Evolutionary conservation across 2,329 filamentous ascomycete genomes (phyloP).

Genomic region (Ophiostoma novo-ulmi): DNA sequence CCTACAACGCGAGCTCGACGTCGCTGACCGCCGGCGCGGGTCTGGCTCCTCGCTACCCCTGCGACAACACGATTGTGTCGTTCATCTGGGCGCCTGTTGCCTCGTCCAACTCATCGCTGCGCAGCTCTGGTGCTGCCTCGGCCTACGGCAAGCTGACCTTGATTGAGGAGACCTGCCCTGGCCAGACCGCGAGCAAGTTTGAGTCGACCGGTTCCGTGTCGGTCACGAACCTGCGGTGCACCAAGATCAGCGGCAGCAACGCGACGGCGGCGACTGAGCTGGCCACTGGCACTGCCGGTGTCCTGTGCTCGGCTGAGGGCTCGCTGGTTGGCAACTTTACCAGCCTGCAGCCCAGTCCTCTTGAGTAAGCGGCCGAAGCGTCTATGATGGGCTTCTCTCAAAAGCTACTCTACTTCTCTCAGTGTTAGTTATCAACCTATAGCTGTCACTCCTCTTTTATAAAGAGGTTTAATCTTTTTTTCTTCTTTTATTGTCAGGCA

Average conservation of each 20-base stretch:
- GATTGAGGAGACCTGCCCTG: constrained; percentile 43
- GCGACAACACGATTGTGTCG: constrained; percentile 39
- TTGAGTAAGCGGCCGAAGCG: constrained; percentile 3
- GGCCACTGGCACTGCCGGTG: constrained; percentile 19
- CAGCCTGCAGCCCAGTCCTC: constrained; percentile 27
- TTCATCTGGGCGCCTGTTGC: constrained; percentile 40
- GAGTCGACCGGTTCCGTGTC: constrained; percentile 26
- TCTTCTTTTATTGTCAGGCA: not conserved
- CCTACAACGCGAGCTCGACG: constrained; percentile 41
- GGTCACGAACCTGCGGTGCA: constrained; percentile 21
- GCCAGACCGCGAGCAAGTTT: constrained; percentile 24
- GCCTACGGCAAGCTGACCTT: constrained; percentile 36
- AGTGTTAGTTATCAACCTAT: not conserved
- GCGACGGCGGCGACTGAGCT: constrained; percentile 10
- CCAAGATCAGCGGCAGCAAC: constrained; percentile 6
- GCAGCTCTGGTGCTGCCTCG: too few relatives aligned
- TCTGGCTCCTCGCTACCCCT: constrained; percentile 39
- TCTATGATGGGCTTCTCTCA: not conserved
- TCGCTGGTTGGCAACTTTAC: constrained; percentile 25
- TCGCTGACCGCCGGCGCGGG: constrained; percentile 32
- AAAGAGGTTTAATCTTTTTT: not conserved
- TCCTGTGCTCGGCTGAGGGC: constrained; percentile 17
- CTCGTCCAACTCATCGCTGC: constrained; percentile 6
- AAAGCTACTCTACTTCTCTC: not conserved
- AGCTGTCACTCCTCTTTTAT: not conserved